Conservation (phyloP, 306 rosid species). For the Fragaria ananassa region DNA sequence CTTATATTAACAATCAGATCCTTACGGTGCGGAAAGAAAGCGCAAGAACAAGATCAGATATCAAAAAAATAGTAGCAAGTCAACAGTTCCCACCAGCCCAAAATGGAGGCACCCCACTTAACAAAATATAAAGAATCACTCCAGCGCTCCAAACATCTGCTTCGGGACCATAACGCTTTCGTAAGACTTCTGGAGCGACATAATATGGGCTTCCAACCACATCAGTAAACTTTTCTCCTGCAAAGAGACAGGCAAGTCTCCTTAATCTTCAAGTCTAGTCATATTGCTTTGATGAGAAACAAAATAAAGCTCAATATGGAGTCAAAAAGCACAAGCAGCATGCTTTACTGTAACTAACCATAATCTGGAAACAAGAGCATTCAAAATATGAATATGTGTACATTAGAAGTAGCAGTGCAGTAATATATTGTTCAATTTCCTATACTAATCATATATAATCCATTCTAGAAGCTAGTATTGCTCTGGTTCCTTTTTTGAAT, state of each 20-base stretch:
- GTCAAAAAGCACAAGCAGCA: neutral
- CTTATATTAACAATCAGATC: constrained; percentile 9
- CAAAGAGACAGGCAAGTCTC: constrained; percentile 22
- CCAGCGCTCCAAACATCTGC: constrained; percentile 99
- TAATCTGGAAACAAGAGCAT: neutral
- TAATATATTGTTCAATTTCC: neutral
- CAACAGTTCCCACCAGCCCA: constrained; percentile 80
- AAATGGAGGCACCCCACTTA: constrained; percentile 99
- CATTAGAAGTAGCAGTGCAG: neutral
- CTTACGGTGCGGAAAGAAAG: neutral
- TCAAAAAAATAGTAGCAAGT: constrained; percentile 7
- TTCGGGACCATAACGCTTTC: constrained; percentile 88
- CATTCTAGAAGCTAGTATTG: neutral
- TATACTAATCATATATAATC: neutral
- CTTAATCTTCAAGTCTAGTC: constrained; percentile 13
- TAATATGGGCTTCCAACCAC: constrained; percentile 99
- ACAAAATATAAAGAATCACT: constrained; percentile 84
- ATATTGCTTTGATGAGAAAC: constrained; percentile 22
- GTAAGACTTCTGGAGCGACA: constrained; percentile 96
- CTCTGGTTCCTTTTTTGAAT: neutral
- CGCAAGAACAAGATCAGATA: neutral
- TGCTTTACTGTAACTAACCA: neutral
- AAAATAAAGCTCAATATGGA: neutral
- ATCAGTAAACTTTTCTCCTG: constrained; percentile 80
- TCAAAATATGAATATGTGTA: neutral